A percentile compares a stretch with the other conserved stretches of the same genome.
Evolutionary conservation across 2,329 filamentous ascomycete species (phyloP).

Genomic region (Aspergillus fijiensis): DNA sequence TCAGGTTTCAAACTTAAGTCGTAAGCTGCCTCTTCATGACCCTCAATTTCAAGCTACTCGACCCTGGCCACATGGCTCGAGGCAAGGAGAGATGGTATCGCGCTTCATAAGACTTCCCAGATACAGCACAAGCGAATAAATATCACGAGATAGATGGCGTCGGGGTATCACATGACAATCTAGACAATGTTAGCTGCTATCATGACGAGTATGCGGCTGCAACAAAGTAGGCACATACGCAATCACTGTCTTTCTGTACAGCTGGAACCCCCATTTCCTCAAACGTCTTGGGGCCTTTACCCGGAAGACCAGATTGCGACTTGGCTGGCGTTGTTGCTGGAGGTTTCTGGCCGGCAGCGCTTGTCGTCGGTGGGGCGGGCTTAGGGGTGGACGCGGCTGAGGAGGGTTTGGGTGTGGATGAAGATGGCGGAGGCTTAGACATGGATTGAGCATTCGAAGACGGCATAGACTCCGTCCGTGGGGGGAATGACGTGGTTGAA

Average conservation of each 20-base stretch:
- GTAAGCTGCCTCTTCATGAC: not conserved
- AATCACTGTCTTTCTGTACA: conserved; percentile 81
- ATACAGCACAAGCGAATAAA: conserved; percentile 20
- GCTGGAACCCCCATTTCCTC: conserved; percentile 96
- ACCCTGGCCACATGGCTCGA: not conserved
- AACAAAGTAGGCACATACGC: conserved; percentile 58
- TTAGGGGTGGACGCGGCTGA: conserved; percentile 41
- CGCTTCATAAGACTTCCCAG: conserved; percentile 13
- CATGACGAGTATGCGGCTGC: not conserved
- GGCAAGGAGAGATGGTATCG: conserved; percentile 2
- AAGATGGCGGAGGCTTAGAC: conserved; percentile 33
- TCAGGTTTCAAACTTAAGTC: not conserved
- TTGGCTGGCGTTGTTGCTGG: conserved; percentile 30
- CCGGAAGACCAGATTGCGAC: conserved; percentile 43
- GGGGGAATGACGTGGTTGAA: conserved; percentile 34
- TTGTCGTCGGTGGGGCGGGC: conserved; percentile 24
- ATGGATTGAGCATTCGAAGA: conserved; percentile 42
- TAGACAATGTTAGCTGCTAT: conserved; percentile 21
- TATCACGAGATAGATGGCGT: conserved; percentile 12
- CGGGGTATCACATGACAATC: conserved; percentile 46
- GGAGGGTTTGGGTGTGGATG: conserved; percentile 39
- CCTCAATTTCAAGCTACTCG: not conserved
- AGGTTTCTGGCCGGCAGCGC: conserved; percentile 39
- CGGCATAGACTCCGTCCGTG: conserved; percentile 33
- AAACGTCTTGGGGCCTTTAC: conserved; percentile 89